Evolutionary conservation across 768 basidiomycete genomes (phyloP), one percentile per base, ranked within the genome.

Genomic region (Suillus occidentalis): DNA sequence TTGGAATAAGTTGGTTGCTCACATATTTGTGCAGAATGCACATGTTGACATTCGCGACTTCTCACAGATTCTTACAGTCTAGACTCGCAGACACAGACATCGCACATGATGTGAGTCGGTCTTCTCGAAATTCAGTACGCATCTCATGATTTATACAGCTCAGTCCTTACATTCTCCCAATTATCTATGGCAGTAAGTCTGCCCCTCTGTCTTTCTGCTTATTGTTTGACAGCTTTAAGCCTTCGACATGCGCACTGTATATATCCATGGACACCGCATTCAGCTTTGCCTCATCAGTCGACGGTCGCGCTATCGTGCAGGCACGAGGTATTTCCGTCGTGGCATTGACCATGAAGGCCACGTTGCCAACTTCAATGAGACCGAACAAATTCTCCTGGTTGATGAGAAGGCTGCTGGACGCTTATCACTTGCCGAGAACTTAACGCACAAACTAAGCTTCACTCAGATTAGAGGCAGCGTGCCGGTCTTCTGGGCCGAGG

Each of bases 301-400:
- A 36, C 91, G 96, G 61, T 96, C 94, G 13, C 91, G 97, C 25
- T 92, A 90, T 79, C 88, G 97, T 64, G 94, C 97, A 36, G 97
- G 97, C 6, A 98, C 97, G 16, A 92, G 97, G 59, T 99, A 97
- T 83, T 97, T 99, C 80, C 87, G 94, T 22, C 89, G 97, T 56
- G 97, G 97, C 6, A 84, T 99, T 69, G 95, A 99, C 75, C 80
- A 86, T 22, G 82, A 91, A 10, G 97, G 96, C 2, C 87, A 98
- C 74, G 92, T 93, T 49, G 94, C 95, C 64, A 99, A 99, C 77
- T 99, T 94, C 79, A 97, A 98, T 75, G 97, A 99, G 77, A 97
- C 97, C 7, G 97, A 99, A 73, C 97, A 99, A 75, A 82, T 99
- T 65, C 80, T 97, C 34, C 82, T 97, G 18, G 83, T 96, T 14